These are phyloP conservation scores for Pachysandra terminalis DNA, from an alignment of 164 flowering plant genomes.

Conservation along the genomic window DNA sequence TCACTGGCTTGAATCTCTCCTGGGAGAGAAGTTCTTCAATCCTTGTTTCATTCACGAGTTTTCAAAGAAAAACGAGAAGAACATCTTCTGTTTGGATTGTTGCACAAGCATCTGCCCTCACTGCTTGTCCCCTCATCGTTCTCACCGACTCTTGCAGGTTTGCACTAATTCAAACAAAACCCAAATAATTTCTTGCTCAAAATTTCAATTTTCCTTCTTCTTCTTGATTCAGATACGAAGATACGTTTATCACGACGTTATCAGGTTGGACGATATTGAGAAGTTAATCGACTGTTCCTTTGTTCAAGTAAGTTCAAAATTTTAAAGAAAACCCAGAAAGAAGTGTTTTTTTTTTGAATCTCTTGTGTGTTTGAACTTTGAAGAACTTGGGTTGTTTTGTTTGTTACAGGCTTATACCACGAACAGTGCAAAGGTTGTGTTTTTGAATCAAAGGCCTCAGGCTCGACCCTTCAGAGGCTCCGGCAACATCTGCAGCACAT, in stretches of 20 bases:
- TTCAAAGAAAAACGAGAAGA: slow-evolving; percentile 61
- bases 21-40: slow-evolving; percentile 51
- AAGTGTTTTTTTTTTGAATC: too few species aligned
- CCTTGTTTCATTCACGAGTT: slow-evolving; percentile 46
- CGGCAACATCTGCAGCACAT: slow-evolving; percentile 19
- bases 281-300: slow-evolving; percentile 20
- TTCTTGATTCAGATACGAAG: slow-evolving; percentile 57
- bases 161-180: background rate
- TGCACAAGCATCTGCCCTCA: slow-evolving; percentile 60
- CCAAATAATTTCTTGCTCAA: background rate
- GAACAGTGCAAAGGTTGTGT: slow-evolving; percentile 30
- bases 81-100: slow-evolving; percentile 63
- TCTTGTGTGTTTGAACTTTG: background rate
- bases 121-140: slow-evolving; percentile 59
- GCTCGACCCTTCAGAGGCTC: slow-evolving; percentile 19
- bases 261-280: slow-evolving; percentile 40
- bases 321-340: background rate
- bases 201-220: background rate
- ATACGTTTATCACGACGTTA: slow-evolving; percentile 54
- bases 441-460: slow-evolving; percentile 22
- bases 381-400: background rate
- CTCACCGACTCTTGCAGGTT: slow-evolving; percentile 66
- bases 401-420: slow-evolving; percentile 23
- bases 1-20: slow-evolving; percentile 45
- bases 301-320: slow-evolving; percentile 18